Conservation (phyloP, 306 rosid species). For the Styphnolobium japonicum region DNA sequence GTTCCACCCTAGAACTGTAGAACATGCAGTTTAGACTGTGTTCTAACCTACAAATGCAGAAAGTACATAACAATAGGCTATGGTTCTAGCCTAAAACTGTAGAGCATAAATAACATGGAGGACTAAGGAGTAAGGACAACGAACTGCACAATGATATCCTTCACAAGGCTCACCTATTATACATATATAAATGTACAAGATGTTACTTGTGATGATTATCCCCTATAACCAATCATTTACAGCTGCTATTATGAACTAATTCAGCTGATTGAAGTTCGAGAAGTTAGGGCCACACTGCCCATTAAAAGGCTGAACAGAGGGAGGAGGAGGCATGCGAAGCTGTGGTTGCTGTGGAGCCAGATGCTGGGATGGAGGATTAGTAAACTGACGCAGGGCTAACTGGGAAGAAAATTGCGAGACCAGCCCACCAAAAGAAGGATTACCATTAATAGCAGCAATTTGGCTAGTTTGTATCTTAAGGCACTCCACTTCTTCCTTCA, state of each 20-base stretch:
- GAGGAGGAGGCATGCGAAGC: neutral
- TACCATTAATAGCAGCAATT: slow-evolving; percentile 18
- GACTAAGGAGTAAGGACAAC: neutral
- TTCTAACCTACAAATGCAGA: neutral
- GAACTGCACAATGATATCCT: neutral
- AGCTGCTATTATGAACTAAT: neutral
- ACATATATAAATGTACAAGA: slow-evolving; percentile 34
- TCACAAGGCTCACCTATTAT: neutral
- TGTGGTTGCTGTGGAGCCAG: slow-evolving; percentile 31
- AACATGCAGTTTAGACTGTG: neutral
- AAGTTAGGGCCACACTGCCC: slow-evolving; percentile 37
- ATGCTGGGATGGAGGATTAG: slow-evolving; percentile 23
- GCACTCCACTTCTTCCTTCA: slow-evolving; percentile 42
- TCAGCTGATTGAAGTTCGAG: slow-evolving; percentile 33
- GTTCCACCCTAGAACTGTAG: neutral
- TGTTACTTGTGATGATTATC: slow-evolving; percentile 33
- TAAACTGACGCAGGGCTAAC: slow-evolving; percentile 26
- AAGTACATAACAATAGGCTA: neutral
- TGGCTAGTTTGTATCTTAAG: slow-evolving; percentile 39
- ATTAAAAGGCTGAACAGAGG: slow-evolving; percentile 23
- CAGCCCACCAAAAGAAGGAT: slow-evolving; percentile 27
- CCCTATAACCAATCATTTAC: neutral
- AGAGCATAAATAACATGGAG: neutral
- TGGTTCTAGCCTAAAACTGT: neutral
- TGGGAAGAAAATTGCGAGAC: slow-evolving; percentile 38